These are phyloP conservation scores for Pythium folliculosum DNA, from an alignment of 352 stramenopile genomes.

Conservation along the genomic window DNA sequence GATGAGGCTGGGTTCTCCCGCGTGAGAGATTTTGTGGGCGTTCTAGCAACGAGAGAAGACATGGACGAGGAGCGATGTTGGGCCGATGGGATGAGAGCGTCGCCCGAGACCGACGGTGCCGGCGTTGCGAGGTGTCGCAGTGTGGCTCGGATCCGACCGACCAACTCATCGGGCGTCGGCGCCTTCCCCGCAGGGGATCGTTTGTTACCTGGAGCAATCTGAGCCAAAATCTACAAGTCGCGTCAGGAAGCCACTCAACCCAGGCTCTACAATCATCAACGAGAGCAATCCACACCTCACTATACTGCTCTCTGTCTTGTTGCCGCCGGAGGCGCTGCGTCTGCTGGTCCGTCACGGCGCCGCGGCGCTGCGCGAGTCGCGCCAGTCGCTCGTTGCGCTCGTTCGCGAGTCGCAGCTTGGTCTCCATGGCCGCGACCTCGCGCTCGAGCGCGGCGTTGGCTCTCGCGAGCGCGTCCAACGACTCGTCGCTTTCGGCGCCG, in stretches of 20 bases:
- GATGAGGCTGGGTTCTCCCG: not conserved
- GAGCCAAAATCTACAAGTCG: slow-evolving; percentile 14
- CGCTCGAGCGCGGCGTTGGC: slow-evolving; percentile 30
- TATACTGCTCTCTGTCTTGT: slow-evolving; percentile 27
- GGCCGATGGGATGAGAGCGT: not conserved
- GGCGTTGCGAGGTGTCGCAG: slow-evolving; percentile 18
- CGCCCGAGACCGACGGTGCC: not conserved
- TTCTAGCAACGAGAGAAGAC: not conserved
- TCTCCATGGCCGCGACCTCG: slow-evolving; percentile 37
- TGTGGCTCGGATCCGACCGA: slow-evolving; percentile 24
- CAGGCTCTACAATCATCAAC: no score
- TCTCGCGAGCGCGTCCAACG: slow-evolving; percentile 31
- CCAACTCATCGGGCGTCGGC: slow-evolving; percentile 6
- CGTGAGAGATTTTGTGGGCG: not conserved
- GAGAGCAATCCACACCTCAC: slow-evolving; percentile 19
- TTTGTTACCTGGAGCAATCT: slow-evolving; percentile 1
- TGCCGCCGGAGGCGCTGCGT: slow-evolving; percentile 12
- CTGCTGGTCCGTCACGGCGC: slow-evolving; percentile 12
- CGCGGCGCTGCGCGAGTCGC: slow-evolving; percentile 31
- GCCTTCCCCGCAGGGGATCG: not conserved
- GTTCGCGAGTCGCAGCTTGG: slow-evolving; percentile 27
- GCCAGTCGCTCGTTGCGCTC: slow-evolving; percentile 33
- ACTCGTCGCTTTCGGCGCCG: slow-evolving; percentile 16
- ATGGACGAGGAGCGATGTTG: not conserved
- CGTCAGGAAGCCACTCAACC: not conserved